Base-by-base conservation (phyloP, 2,329 filamentous ascomycete genomes). In the Aspergillus brasiliensis region DNA sequence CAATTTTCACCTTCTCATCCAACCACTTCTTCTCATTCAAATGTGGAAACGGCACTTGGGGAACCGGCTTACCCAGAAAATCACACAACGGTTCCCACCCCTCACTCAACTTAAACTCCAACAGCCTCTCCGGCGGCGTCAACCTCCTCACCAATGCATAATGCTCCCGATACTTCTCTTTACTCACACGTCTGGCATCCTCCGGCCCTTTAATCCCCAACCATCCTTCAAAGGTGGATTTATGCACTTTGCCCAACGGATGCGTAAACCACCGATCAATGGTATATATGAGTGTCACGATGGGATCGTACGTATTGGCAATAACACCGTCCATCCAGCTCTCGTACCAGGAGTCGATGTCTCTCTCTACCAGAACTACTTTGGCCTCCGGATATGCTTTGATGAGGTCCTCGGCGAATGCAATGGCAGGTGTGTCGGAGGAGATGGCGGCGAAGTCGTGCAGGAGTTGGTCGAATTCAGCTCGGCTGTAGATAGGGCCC, bases 11-110 rank as follows among this genome's bases (percentile, higher is more conserved):
- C 21, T 49, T 17, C 28, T 48, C 55, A 27, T 49, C 19, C 44
- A 57, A 31, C 44, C 46, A 38, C 46, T 48, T 49, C 46, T 51
- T 57, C 19, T 61, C 47, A 44, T 60, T 56, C 11, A 56, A 17
- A 10, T 28, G 56, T 19, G 61, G 61, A 28, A 62, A 57, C 0
- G 53, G 61, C 5, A 54, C 34, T 1, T 40, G 37, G 2, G 60
- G 62, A 2, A 65, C 44, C 3, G 59, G 58, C 46, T 66, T 60
- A 10, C 78, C 78, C 23, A 82, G 72, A 65, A 81, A 81, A 31
- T 80, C 72, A 70, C 79, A 81, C 15, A 82, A 71, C 13, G 80
- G 79, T 59, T 75, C 73, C 80, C 80, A 82, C 46, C 80, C 80
- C 31, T 80, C 74, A 38, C 74, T 72, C 66, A 81, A 73, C 58